Conservation (phyloP, 2,329 filamentous ascomycete species). For the Blumeria graminis region DNA sequence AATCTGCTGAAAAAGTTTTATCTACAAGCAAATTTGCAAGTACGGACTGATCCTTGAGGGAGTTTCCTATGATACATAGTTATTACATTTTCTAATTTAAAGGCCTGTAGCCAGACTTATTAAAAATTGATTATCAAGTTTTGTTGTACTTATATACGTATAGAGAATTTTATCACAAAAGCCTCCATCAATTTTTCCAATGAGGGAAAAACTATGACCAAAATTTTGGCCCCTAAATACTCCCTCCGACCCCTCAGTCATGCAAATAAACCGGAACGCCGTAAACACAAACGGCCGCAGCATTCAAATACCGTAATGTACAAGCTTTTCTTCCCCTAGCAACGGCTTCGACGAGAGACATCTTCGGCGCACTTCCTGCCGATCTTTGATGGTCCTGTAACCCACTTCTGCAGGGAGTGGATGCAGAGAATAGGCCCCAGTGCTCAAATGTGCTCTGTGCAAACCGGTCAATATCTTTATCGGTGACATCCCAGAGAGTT, state of each 20-base stretch:
- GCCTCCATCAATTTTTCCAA: not conserved
- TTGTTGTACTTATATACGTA: too few relatives aligned
- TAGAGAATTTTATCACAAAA: not conserved
- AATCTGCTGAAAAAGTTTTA: too few relatives aligned
- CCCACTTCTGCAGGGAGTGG: slow-evolving; percentile 12
- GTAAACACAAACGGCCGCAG: slow-evolving; percentile 81
- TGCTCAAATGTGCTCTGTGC: slow-evolving; percentile 54
- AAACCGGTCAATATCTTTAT: slow-evolving; percentile 90
- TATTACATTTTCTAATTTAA: too few relatives aligned
- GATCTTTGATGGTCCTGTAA: slow-evolving; percentile 8
- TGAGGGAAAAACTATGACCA: not conserved
- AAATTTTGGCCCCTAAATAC: too few relatives aligned
- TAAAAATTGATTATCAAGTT: too few relatives aligned
- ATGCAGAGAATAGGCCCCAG: slow-evolving; percentile 42
- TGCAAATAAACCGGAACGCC: slow-evolving; percentile 56
- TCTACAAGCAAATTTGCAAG: too few relatives aligned
- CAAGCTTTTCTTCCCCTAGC: slow-evolving; percentile 53
- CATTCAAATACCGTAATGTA: slow-evolving; percentile 74
- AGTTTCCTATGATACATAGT: too few relatives aligned
- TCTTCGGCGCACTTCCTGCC: slow-evolving; percentile 13
- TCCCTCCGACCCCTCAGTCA: slow-evolving; percentile 3
- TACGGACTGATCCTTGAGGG: too few relatives aligned
- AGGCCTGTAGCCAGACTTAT: too few relatives aligned
- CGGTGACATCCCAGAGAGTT: slow-evolving; percentile 93
- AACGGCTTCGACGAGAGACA: slow-evolving; percentile 60